phyloP scores from a whole-genome alignment of 805 yeast species.

The Kazachstania viticola region DNA sequence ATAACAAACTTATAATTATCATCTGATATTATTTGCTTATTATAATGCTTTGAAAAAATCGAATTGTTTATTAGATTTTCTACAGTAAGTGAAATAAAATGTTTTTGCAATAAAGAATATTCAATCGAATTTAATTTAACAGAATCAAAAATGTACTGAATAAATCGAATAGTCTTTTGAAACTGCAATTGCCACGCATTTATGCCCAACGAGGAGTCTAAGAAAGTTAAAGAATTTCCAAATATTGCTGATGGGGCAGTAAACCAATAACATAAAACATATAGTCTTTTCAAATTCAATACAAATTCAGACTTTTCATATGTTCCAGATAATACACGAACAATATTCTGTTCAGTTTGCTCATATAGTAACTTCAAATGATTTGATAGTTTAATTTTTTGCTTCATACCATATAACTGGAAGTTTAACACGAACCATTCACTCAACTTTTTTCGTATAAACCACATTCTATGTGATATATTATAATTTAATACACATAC shows the following conservation, averaged over 20 bases:
- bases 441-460: constrained; percentile 17
- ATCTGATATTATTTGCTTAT: constrained; percentile 4
- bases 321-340: constrained; percentile 7
- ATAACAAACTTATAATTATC: constrained; percentile 14
- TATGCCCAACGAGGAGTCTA: constrained; percentile 11
- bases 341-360: constrained; percentile 9
- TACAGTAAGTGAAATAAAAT: constrained; percentile 10
- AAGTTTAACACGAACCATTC: constrained; percentile 13
- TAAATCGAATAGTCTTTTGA: constrained; percentile 18
- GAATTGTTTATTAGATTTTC: constrained; percentile 7
- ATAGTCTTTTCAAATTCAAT: constrained; percentile 7
- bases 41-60: not conserved
- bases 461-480: constrained; percentile 14
- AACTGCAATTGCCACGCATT: constrained; percentile 17
- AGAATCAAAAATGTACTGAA: constrained; percentile 17
- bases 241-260: constrained; percentile 7
- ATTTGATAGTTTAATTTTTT: constrained; percentile 6
- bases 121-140: constrained; percentile 3
- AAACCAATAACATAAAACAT: constrained; percentile 17
- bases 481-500: constrained; percentile 10
- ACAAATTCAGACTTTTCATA: constrained; percentile 6
- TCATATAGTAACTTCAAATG: constrained; percentile 5
- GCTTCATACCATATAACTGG: constrained; percentile 7
- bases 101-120: constrained; percentile 7
- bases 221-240: constrained; percentile 7